phyloP scores from a whole-genome alignment of 2,329 filamentous ascomycete genomes.

The Sporothrix globosa region DNA sequence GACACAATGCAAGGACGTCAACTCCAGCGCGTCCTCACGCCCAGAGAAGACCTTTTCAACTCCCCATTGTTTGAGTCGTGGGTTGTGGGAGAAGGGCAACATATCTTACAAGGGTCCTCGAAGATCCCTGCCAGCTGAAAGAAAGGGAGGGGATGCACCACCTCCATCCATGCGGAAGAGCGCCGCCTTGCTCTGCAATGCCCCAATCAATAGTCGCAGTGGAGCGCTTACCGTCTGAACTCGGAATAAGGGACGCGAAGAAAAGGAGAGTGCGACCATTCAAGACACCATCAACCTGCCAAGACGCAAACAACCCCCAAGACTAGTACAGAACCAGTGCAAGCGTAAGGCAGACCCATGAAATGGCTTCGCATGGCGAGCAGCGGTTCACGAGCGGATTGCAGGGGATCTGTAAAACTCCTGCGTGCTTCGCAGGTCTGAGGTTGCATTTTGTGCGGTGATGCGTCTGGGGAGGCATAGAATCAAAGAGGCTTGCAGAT shows the following conservation, averaged over 20 bases:
- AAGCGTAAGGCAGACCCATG: constrained; percentile 28
- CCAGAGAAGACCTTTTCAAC: neutral
- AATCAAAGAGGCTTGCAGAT: neutral
- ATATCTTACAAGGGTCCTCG: too few relatives aligned
- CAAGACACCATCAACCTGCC: constrained; percentile 24
- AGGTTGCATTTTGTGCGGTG: neutral
- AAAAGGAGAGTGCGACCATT: neutral
- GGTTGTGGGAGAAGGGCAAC: neutral
- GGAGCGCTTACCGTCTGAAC: constrained; percentile 18
- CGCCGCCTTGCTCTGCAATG: too few relatives aligned
- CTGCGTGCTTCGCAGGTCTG: too few relatives aligned
- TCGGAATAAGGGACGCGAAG: neutral
- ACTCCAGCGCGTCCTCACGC: neutral
- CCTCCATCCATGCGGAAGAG: neutral
- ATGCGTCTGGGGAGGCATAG: neutral
- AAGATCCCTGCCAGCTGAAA: constrained; percentile 34
- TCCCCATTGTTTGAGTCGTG: neutral
- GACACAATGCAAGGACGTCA: neutral
- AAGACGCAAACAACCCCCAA: constrained; percentile 13
- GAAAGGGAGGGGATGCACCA: neutral
- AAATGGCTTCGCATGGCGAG: constrained; percentile 26
- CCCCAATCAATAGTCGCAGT: neutral
- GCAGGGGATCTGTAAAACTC: neutral
- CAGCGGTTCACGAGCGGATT: constrained; percentile 13
- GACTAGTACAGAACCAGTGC: constrained; percentile 28